Percentiles rank a stretch among this genome's conserved stretches.
Conservation (phyloP, 2,329 filamentous ascomycete species). For the Cercospora nicotianae region DNA sequence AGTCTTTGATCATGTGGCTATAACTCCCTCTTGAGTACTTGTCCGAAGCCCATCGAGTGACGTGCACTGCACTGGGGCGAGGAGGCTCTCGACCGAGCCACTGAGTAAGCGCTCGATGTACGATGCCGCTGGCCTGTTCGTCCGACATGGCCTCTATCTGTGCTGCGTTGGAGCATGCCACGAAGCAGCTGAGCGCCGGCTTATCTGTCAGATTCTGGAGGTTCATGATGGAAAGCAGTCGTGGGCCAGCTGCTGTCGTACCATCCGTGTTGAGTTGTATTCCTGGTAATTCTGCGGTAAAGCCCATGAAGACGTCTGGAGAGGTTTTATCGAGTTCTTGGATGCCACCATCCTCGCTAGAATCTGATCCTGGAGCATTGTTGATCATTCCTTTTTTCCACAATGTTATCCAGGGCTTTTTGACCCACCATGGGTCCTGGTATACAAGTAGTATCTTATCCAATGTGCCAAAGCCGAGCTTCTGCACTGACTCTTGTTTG, state of each 20-base stretch:
- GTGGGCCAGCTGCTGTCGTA: conserved; percentile 16
- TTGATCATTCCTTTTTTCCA: conserved; percentile 21
- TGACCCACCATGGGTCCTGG: conserved; percentile 27
- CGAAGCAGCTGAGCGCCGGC: conserved; percentile 27
- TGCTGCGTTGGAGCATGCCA: conserved; percentile 29
- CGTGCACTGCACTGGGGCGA: conserved; percentile 26
- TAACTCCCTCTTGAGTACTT: conserved; percentile 28
- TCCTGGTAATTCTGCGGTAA: conserved; percentile 28
- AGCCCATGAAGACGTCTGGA: conserved; percentile 28
- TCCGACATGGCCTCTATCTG: conserved; percentile 27
- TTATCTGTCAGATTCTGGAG: conserved; percentile 27
- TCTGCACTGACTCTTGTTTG: conserved; percentile 21
- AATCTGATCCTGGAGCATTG: conserved; percentile 6
- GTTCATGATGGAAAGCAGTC: conserved; percentile 27
- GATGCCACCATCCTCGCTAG: background rate
- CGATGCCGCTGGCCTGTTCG: conserved; percentile 21
- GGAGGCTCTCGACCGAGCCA: conserved; percentile 29
- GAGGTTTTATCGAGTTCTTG: background rate
- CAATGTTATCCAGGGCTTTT: conserved; percentile 26
- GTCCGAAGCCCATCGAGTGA: conserved; percentile 31
- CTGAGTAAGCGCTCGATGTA: conserved; percentile 26
- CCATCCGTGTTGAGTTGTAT: conserved; percentile 25
- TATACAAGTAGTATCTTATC: conserved; percentile 32
- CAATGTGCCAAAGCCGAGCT: conserved; percentile 31
- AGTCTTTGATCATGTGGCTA: conserved; percentile 30